Percentiles rank a stretch among this genome's conserved stretches.
Evolutionary conservation across 306 rosid genomes (phyloP).

Genomic region (Fagus sylvatica): DNA sequence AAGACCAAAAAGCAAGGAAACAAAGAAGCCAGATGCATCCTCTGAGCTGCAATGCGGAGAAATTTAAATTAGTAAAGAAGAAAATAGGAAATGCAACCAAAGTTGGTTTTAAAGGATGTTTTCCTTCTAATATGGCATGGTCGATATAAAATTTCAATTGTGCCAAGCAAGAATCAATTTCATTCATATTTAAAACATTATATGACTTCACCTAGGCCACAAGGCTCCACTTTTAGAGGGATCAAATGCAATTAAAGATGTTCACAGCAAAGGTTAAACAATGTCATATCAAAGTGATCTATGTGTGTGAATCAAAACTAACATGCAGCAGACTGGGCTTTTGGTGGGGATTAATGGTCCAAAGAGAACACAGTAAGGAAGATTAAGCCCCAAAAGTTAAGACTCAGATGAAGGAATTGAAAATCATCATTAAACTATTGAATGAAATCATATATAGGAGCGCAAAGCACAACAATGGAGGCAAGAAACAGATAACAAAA

Average conservation of each 20-base stretch:
- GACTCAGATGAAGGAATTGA: no score
- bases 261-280: slow-evolving; percentile 3
- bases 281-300: not conserved
- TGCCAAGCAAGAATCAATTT: not conserved
- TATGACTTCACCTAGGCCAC: not conserved
- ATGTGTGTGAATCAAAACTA: not conserved
- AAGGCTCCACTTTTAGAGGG: not conserved
- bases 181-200: not conserved
- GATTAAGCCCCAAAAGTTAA: no score
- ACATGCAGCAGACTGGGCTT: not conserved
- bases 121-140: not conserved
- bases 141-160: not conserved
- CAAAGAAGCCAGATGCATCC: slow-evolving; percentile 97
- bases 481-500: not conserved
- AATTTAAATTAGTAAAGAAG: slow-evolving; percentile 12
- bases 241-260: not conserved
- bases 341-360: no score
- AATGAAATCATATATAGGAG: no score
- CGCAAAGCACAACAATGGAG: not conserved
- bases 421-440: no score
- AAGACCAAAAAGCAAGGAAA: slow-evolving; percentile 90
- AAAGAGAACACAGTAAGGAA: no score
- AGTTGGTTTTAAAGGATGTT: not conserved
- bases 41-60: slow-evolving; percentile 66
- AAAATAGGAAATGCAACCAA: not conserved